A percentile compares a stretch with the other conserved stretches of the same genome.
phyloP scores from a whole-genome alignment of 2,329 filamentous ascomycete genomes.

The Colletotrichum sp. region DNA sequence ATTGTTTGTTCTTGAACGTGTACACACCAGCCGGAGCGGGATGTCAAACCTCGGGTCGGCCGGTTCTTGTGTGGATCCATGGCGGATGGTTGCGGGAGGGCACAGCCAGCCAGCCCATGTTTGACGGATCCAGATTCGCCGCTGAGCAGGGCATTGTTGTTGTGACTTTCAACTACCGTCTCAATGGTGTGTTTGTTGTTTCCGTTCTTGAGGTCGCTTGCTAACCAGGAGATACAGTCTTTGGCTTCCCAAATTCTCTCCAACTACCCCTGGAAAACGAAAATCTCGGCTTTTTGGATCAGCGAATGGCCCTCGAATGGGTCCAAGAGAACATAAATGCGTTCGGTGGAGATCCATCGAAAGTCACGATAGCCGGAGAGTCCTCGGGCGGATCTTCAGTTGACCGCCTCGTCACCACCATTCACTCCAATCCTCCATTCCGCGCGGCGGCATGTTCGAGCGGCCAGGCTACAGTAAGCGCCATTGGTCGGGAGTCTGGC shows the following conservation, averaged over 20 bases:
- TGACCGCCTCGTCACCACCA: neutral
- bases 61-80: constrained; percentile 21
- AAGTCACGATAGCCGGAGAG: constrained; percentile 67
- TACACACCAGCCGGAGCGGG: constrained; percentile 26
- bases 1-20: constrained; percentile 39
- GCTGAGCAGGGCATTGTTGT: neutral
- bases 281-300: constrained; percentile 63
- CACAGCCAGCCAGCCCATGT: neutral
- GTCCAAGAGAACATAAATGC: constrained; percentile 64
- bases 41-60: constrained; percentile 4
- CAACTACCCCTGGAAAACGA: neutral
- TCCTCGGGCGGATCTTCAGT: constrained; percentile 61
- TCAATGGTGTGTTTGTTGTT: neutral
- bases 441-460: neutral
- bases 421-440: neutral
- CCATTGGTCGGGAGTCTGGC: neutral
- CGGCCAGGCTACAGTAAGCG: neutral
- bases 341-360: constrained; percentile 67
- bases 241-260: constrained; percentile 4
- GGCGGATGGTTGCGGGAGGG: constrained; percentile 14
- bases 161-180: constrained; percentile 10
- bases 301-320: constrained; percentile 63
- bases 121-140: constrained; percentile 7
- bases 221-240: neutral
- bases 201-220: neutral